These are phyloP conservation scores for Thielaviopsis populi DNA, from an alignment of 2,329 filamentous ascomycete genomes.

Conservation along the genomic window DNA sequence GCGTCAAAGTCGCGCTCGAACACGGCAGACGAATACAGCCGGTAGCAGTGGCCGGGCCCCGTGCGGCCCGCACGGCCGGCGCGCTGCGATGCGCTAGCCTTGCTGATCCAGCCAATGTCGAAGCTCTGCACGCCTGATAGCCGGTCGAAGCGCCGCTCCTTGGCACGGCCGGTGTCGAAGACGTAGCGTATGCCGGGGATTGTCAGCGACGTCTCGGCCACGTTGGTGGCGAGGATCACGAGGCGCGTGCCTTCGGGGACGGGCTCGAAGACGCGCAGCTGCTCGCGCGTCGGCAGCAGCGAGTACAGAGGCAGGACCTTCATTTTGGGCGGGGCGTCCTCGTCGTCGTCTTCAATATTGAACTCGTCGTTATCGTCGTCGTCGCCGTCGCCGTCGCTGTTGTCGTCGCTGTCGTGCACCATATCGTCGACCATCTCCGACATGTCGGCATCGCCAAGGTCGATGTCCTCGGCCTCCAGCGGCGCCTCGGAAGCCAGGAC, in stretches of 20 bases:
- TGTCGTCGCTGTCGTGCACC: conserved; percentile 41
- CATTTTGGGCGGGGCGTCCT: conserved; percentile 48
- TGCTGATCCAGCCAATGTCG: conserved; percentile 91
- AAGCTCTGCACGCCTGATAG: conserved; percentile 88
- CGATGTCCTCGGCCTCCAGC: conserved; percentile 73
- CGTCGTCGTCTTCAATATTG: conserved; percentile 45
- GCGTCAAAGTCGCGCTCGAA: conserved; percentile 80
- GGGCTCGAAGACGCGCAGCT: conserved; percentile 77
- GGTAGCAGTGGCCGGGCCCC: conserved; percentile 88
- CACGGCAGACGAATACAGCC: conserved; percentile 85
- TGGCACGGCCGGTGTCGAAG: conserved; percentile 83
- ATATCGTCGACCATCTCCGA: conserved; percentile 34
- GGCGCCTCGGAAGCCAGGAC: conserved; percentile 65
- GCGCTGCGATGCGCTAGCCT: conserved; percentile 84
- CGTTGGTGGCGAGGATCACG: conserved; percentile 86
- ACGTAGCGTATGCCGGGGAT: conserved; percentile 93
- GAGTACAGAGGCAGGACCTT: conserved; percentile 92
- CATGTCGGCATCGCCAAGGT: conserved; percentile 58
- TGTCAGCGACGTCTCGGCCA: conserved; percentile 91
- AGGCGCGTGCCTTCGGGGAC: conserved; percentile 69
- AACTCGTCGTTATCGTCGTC: conserved; percentile 53
- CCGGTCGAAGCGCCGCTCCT: conserved; percentile 82
- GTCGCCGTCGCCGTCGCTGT: conserved; percentile 34
- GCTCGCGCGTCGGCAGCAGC: conserved; percentile 75
- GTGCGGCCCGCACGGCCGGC: conserved; percentile 90